Conservation (phyloP, 768 basidiomycete genomes). For the Lactarius hengduanensis region DNA sequence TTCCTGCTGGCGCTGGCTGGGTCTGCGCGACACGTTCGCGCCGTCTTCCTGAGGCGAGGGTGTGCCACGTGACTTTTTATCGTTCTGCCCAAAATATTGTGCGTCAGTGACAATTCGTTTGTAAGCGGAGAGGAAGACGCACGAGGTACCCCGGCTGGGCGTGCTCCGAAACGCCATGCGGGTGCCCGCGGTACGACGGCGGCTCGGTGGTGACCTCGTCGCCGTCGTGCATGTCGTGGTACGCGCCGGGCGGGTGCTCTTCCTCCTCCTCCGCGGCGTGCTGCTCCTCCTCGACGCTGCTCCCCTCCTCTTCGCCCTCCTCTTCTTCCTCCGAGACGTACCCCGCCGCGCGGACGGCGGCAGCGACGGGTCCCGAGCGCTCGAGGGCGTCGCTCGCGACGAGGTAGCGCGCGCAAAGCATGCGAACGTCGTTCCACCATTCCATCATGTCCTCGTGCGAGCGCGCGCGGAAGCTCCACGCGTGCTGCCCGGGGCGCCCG, state of each 20-base stretch:
- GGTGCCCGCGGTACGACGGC: constrained; percentile 59
- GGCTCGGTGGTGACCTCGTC: constrained; percentile 51
- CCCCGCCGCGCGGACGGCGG: constrained; percentile 86
- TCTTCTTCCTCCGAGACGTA: constrained; percentile 81
- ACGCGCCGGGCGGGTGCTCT: constrained; percentile 46
- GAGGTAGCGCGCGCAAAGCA: constrained; percentile 91
- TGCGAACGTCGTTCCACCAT: constrained; percentile 98
- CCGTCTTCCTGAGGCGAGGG: constrained; percentile 31
- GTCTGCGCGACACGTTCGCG: constrained; percentile 41
- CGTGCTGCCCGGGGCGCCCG: constrained; percentile 47
- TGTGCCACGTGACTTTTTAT: constrained; percentile 37
- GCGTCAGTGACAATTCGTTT: too few species aligned
- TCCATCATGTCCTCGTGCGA: constrained; percentile 99
- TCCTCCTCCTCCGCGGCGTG: constrained; percentile 51
- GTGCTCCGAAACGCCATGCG: constrained; percentile 40
- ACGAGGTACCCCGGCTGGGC: constrained; percentile 63
- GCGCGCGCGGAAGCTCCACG: constrained; percentile 88
- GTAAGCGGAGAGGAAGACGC: constrained; percentile 31
- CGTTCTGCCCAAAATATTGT: constrained; percentile 32
- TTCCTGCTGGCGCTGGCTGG: constrained; percentile 64
- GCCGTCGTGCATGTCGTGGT: constrained; percentile 33
- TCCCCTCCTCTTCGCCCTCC: constrained; percentile 60
- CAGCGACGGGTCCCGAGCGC: constrained; percentile 86
- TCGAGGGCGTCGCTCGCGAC: constrained; percentile 94
- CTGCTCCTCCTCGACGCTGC: constrained; percentile 52